Evolutionary conservation across 495 filamentous ascomycete species (phyloP), one percentile per base, ranked within the genome.

Genomic region (Neurospora sp.): DNA sequence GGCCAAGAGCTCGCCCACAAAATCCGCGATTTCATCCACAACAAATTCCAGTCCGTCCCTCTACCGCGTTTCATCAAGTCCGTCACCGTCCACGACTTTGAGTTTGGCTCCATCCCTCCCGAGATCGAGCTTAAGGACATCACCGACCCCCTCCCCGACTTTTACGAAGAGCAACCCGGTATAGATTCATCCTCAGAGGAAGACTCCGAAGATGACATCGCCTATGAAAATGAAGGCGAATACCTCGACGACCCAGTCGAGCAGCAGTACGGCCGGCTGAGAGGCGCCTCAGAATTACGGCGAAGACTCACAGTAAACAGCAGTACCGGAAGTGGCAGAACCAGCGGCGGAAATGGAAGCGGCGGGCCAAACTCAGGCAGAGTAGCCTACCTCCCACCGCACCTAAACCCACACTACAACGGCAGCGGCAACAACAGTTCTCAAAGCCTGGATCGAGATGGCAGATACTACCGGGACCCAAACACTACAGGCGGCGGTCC

Each of bases 41-140:
- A 91, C 77, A 94, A 92, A 78, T 99, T 99, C 83, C 96, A 99
- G 82, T 87, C 92, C 68, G 90, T 98, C 53, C 85, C 92, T 16
- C 87, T 99, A 39, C 96, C 96, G 42, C 92, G 93, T 70, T 98
- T 98, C 84, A 98, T 99, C 82, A 94, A 96, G 74, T 95, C 93
- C 10, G 96, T 99, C 45, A 90, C 94, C 22, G 93, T 97, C 37
- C 95, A 97, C 81, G 89, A 92, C 53, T 99, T 99, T 78, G 91
- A 94, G 31, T 98, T 99, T 77, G 96, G 96, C 27, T 88, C 84
- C 3, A 88, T 96, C 68, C 85, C 90, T 1, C 96, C 96, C 1
- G 88, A 93, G 73, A 84, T 99, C 35, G 93, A 96, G 79, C 89
- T 99, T 59, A 98, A 97, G 82, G 95, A 98, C 76, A 93, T 99